Evolutionary conservation across 805 yeast genomes (phyloP), one percentile per base, ranked within the genome.

Genomic region (Yarrowia sp.): DNA sequence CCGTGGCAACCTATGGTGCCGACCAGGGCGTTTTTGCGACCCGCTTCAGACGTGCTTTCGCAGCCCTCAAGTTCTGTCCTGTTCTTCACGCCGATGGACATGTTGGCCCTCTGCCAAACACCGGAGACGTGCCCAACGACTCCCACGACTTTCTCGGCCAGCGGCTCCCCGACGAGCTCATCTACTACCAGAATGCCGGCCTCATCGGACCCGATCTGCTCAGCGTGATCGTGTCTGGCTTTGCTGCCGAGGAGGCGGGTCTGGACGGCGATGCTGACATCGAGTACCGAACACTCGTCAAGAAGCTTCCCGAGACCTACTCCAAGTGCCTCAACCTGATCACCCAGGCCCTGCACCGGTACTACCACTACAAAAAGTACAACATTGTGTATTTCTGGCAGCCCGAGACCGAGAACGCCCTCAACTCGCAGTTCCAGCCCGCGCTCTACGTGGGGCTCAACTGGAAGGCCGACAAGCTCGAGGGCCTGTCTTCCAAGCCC

Each of bases 101-200:
- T 61, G 89, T 88, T 16, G 88, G 82, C 66, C 80, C 89, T 18
- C 76, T 79, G 62, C 71, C 72, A 22, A 75, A 73, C n/a, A 81
- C 76, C 60, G 78, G 77, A 36, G 75, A 75, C 61, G 74, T 87
- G 49, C 97, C 98, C 3, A 82, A 83, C 64, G 96, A 91, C 72
- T 77, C 89, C 12, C 94, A 89, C 71, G 91, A 86, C 47, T 81
- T 91, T 49, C 80, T 94, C 53, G 90, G 96, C 9, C 90, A 88
- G 72, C 82, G 92, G 70, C 77, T 94, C 58, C 96, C 97, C 1
- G 88, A 90, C 61, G 98, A 92, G 73, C 79, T 87, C 41, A 86
- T 83, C 69, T 91, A 86, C 71, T 94, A 90, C 72, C 84, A 84
- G 70, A 86, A 96, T 0, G 73, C 87, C 63, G 98, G 97, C 1